Conservation (phyloP, 768 basidiomycete genomes). For the Hygrocybe coccinea region DNA sequence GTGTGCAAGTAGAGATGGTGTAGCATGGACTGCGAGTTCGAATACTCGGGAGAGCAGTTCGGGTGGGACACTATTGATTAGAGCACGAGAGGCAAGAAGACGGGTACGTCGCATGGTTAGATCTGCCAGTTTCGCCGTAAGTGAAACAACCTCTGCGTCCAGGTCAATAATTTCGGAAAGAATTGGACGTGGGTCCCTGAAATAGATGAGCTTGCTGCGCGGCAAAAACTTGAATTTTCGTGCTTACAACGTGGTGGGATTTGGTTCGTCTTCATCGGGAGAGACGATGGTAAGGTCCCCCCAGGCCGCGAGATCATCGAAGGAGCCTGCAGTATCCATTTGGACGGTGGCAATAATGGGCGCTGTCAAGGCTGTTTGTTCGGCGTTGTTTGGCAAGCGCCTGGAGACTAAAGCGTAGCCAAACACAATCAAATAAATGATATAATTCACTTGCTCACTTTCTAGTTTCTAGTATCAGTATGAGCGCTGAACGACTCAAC, state of each 20-base stretch:
- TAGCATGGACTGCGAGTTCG: slow-evolving; percentile 1
- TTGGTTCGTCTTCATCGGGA: background rate
- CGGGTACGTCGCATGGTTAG: background rate
- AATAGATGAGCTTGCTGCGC: background rate
- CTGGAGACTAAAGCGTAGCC: background rate
- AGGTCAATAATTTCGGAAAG: slow-evolving; percentile 1
- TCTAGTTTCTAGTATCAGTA: too few species aligned
- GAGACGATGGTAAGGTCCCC: background rate
- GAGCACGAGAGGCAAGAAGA: slow-evolving; percentile 1
- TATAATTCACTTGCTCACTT: background rate
- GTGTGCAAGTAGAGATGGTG: background rate
- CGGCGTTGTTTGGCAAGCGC: background rate
- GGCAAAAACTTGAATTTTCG: too few species aligned
- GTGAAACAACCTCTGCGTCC: background rate
- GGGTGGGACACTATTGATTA: slow-evolving; percentile 3
- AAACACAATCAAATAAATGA: background rate
- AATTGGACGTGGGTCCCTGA: slow-evolving; percentile 4
- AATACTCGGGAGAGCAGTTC: slow-evolving; percentile 8
- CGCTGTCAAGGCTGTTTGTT: background rate
- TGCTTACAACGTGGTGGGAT: background rate
- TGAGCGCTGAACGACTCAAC: slow-evolving; percentile 8
- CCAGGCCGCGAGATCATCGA: slow-evolving; percentile 2
- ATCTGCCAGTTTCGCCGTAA: background rate
- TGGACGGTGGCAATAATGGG: too few species aligned
- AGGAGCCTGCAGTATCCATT: background rate